Evolutionary conservation across 129 eudicot species (phyloP), one percentile per base, ranked within the genome.

Genomic region (Centella asiatica): DNA sequence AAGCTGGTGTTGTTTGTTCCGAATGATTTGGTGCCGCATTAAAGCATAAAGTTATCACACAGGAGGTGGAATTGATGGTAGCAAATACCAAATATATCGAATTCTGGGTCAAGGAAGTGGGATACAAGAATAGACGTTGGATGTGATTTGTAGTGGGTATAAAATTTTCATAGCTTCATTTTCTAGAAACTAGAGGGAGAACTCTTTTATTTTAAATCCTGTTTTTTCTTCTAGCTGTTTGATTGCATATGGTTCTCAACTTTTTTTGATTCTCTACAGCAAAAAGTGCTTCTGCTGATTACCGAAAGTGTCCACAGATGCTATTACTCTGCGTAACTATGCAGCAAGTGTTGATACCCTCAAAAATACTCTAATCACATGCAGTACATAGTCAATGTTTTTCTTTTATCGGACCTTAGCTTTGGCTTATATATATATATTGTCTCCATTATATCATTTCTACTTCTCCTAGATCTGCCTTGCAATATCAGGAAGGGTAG

Each of bases 341-440:
- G 80, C 83, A 79, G 90, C 90, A 70, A 58, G 67, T 33, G 62
- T 62, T 51, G 69, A 73, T 83, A 55, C 89, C 50, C 52, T 69
- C 7, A 5, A 4, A 44, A 29, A 6, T 33, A 37, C 31, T 31
- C 46, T 34, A 34, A 34, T 58, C 26, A 28, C 46, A 22, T 48
- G n/a, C 1, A 19, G 6, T 48, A 22, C 57, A 33, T 5, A 20
- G 15, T 31, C 27, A 63, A n/a, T n/a, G 39, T 51, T 62, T 50
- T 51, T 60, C 28, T 56, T 33, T 17, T 14, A 25, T 24, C 14
- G 26, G 22, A 49, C 70, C 60, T 56, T 51, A 24, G 44, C 70
- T 51, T 65, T 24, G 51, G 33, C 57, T 23, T 22, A 34, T 4
- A 58, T 54, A 48, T 1, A 58, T 34, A 33, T 34, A n/a, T 54